Conservation (phyloP, 441 rosid species). For the Codiaeum variegatum region DNA sequence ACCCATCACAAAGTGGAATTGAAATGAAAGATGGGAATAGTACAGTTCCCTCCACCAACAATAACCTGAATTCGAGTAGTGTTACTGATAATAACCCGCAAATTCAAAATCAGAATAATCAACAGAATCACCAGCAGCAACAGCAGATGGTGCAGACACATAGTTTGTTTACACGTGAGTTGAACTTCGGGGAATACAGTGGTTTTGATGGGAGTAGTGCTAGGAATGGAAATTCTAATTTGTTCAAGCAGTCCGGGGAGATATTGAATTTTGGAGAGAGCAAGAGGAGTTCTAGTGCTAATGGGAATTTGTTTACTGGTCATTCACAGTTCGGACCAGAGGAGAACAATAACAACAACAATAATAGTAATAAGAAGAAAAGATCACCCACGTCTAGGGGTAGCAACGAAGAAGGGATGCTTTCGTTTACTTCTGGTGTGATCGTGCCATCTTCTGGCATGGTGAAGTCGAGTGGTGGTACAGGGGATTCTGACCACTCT, state of each 20-base stretch:
- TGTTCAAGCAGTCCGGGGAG: slow-evolving; percentile 64
- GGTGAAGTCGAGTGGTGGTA: slow-evolving; percentile 54
- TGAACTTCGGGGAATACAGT: slow-evolving; percentile 65
- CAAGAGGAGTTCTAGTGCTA: slow-evolving; percentile 42
- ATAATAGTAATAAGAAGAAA: slow-evolving; percentile 41
- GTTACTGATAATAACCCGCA: slow-evolving; percentile 45
- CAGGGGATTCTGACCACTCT: slow-evolving; percentile 78
- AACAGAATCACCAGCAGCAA: slow-evolving; percentile 27
- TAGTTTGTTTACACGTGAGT: slow-evolving; percentile 37
- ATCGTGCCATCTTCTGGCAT: slow-evolving; percentile 51
- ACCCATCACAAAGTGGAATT: slow-evolving; percentile 37
- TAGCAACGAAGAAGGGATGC: slow-evolving; percentile 64
- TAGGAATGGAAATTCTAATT: slow-evolving; percentile 43
- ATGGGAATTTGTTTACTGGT: slow-evolving; percentile 39
- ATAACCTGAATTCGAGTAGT: slow-evolving; percentile 42
- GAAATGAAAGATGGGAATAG: slow-evolving; percentile 42
- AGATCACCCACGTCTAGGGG: slow-evolving; percentile 51
- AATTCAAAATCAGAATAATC: slow-evolving; percentile 27
- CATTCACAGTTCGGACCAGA: slow-evolving; percentile 34
- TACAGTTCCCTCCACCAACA: slow-evolving; percentile 20
- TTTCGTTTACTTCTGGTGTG: slow-evolving; percentile 69
- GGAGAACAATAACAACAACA: slow-evolving; percentile 22
- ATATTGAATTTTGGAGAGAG: slow-evolving; percentile 63
- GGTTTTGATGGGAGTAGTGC: slow-evolving; percentile 36
- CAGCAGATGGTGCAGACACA: slow-evolving; percentile 31